Evolutionary conservation across 495 filamentous ascomycete species (phyloP).

Genomic region (Hypoxylon subgilvum): DNA sequence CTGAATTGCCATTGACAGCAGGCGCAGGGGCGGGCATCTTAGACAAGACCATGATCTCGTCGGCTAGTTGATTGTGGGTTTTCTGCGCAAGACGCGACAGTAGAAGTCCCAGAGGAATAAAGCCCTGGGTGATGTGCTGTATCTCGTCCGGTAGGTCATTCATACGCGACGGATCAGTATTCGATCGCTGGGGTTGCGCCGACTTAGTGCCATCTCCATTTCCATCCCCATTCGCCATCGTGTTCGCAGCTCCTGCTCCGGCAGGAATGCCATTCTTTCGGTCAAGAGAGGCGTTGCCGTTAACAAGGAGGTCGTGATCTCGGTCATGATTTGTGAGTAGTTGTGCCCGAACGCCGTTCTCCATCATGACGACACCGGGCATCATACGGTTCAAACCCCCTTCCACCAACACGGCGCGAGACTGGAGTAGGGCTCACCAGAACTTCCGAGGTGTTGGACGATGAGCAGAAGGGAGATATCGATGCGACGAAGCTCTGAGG

Average conservation of each 20-base stretch:
- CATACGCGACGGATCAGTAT: conserved; percentile 41
- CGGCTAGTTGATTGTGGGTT: conserved; percentile 75
- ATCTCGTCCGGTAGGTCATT: conserved; percentile 74
- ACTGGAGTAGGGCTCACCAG: conserved; percentile 36
- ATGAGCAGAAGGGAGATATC: conserved; percentile 9
- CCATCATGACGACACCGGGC: conserved; percentile 58
- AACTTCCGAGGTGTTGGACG: conserved; percentile 17
- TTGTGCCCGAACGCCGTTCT: conserved; percentile 53
- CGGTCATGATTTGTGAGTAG: conserved; percentile 58
- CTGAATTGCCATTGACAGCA: conserved; percentile 57
- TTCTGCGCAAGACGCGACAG: conserved; percentile 79
- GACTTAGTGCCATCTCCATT: conserved; percentile 26
- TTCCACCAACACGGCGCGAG: conserved; percentile 45
- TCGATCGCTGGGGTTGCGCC: conserved; percentile 11
- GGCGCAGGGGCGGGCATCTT: conserved; percentile 62
- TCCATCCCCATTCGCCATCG: conserved; percentile 39
- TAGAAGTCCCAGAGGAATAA: conserved; percentile 70
- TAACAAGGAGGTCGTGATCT: conserved; percentile 52
- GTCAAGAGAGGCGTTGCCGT: conserved; percentile 40
- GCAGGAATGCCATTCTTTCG: conserved; percentile 24
- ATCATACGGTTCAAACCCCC: conserved; percentile 45
- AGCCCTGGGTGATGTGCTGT: conserved; percentile 76
- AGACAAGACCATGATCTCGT: conserved; percentile 71
- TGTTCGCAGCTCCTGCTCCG: conserved; percentile 15
- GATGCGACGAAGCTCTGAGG: conserved; percentile 30